Evolutionary conservation across 768 basidiomycete genomes (phyloP).

Genomic region (Agrocybe praecox): DNA sequence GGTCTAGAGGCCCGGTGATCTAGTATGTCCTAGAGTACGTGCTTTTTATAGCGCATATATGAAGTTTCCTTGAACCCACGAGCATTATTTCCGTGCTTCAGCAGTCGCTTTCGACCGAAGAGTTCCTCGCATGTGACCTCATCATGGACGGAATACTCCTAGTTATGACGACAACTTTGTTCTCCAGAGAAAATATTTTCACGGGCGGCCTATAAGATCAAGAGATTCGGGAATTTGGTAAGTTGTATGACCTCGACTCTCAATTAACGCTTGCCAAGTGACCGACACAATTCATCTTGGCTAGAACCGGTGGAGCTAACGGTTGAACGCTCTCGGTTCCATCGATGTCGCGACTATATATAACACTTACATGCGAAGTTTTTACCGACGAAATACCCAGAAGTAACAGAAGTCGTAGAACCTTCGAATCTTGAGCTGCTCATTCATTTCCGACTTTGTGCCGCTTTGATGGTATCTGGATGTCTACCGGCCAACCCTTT

Average conservation of each 20-base stretch:
- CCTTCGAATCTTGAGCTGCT: not conserved
- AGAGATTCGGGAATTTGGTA: not conserved
- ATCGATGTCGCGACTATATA: not conserved
- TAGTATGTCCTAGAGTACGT: not conserved
- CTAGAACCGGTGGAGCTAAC: not conserved
- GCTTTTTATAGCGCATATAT: not conserved
- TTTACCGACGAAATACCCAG: constrained; percentile 2
- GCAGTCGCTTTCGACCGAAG: too few species aligned
- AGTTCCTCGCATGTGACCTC: not conserved
- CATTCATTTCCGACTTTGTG: constrained; percentile 8
- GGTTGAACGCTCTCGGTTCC: not conserved
- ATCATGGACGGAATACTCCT: not conserved
- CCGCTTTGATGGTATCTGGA: not conserved
- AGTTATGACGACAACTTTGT: not conserved
- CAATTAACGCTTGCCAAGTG: not conserved
- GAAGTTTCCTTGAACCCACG: not conserved
- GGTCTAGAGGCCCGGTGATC: not conserved
- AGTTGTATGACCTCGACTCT: not conserved
- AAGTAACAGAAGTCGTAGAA: not conserved
- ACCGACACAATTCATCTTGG: not conserved
- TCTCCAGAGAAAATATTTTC: not conserved
- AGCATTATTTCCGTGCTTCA: not conserved
- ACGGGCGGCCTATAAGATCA: not conserved
- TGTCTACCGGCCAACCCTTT: not conserved
- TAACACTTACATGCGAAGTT: not conserved